Evolutionary conservation across 2,329 filamentous ascomycete species (phyloP).

Genomic region (Penicillium sp.): DNA sequence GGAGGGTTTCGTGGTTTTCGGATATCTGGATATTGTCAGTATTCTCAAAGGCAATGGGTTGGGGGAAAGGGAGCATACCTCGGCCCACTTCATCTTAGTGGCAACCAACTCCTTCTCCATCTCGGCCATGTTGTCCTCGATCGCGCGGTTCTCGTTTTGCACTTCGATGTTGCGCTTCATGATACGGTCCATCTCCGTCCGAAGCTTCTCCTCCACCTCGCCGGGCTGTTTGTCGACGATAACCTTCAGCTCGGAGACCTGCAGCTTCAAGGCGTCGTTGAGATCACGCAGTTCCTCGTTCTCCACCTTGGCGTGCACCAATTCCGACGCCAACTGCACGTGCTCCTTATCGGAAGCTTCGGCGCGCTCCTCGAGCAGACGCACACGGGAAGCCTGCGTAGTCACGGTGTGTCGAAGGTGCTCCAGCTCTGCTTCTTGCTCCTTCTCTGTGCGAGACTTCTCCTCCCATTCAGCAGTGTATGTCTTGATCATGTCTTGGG

Average conservation of each 20-base stretch:
- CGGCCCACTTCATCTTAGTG: slow-evolving; percentile 92
- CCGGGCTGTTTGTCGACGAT: slow-evolving; percentile 87
- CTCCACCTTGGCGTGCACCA: slow-evolving; percentile 88
- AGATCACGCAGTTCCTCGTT: slow-evolving; percentile 86
- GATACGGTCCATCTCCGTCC: slow-evolving; percentile 82
- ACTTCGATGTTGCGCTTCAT: slow-evolving; percentile 92
- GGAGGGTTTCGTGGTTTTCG: slow-evolving; percentile 65
- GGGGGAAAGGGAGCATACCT: slow-evolving; percentile 61
- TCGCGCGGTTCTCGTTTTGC: slow-evolving; percentile 82
- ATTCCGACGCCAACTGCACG: slow-evolving; percentile 82
- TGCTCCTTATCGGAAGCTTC: slow-evolving; percentile 89
- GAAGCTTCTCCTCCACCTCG: slow-evolving; percentile 79
- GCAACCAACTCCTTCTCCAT: slow-evolving; percentile 90
- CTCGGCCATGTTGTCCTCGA: slow-evolving; percentile 87
- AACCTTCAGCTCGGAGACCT: slow-evolving; percentile 78
- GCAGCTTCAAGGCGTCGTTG: slow-evolving; percentile 81
- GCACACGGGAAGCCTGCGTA: slow-evolving; percentile 71
- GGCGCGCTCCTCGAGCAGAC: slow-evolving; percentile 79
- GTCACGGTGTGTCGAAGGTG: slow-evolving; percentile 65
- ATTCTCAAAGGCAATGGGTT: neutral
- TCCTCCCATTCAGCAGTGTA: slow-evolving; percentile 93
- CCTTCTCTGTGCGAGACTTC: slow-evolving; percentile 76
- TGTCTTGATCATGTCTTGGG: slow-evolving; percentile 72
- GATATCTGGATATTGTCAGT: slow-evolving; percentile 57
- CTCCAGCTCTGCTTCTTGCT: slow-evolving; percentile 78